A percentile compares a stretch with the other conserved stretches of the same genome.
These are phyloP conservation scores for Cinnamomum micranthum DNA, from an alignment of 164 flowering plant genomes.

Conservation along the genomic window DNA sequence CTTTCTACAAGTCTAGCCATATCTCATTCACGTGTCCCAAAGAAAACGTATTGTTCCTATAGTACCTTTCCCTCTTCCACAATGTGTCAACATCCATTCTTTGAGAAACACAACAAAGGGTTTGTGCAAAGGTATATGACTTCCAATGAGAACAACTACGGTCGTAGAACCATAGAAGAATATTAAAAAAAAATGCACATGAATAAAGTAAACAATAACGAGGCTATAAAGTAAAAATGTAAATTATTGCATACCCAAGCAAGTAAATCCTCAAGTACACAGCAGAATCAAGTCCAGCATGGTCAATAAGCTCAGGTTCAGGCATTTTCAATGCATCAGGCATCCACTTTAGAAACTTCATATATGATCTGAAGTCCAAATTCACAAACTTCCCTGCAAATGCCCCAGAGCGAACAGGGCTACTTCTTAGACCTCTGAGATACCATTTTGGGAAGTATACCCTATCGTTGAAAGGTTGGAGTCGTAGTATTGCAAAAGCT, in stretches of 20 bases:
- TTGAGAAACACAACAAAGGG: not conserved
- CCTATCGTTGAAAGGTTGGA: slow-evolving; percentile 79
- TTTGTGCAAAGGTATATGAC: not conserved
- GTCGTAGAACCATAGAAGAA: not conserved
- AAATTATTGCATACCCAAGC: slow-evolving; percentile 45
- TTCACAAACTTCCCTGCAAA: slow-evolving; percentile 58
- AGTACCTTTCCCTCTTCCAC: no score
- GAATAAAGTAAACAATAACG: not conserved
- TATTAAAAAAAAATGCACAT: no score
- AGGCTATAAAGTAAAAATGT: not conserved
- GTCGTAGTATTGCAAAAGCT: slow-evolving; percentile 66
- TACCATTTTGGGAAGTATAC: slow-evolving; percentile 92
- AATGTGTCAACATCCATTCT: no score
- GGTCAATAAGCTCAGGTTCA: slow-evolving; percentile 76
- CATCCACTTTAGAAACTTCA: slow-evolving; percentile 71
- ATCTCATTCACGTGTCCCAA: no score
- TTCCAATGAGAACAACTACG: not conserved
- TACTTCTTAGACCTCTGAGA: slow-evolving; percentile 57
- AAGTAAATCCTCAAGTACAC: slow-evolving; percentile 74
- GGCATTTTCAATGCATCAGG: slow-evolving; percentile 79
- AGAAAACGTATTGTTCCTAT: no score
- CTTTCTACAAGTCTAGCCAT: no score
- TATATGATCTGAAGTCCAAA: slow-evolving; percentile 62
- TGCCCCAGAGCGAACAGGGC: slow-evolving; percentile 49
- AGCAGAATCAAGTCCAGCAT: slow-evolving; percentile 85